Evolutionary conservation across 768 basidiomycete genomes (phyloP).

Genomic region (Leccinum boreale): DNA sequence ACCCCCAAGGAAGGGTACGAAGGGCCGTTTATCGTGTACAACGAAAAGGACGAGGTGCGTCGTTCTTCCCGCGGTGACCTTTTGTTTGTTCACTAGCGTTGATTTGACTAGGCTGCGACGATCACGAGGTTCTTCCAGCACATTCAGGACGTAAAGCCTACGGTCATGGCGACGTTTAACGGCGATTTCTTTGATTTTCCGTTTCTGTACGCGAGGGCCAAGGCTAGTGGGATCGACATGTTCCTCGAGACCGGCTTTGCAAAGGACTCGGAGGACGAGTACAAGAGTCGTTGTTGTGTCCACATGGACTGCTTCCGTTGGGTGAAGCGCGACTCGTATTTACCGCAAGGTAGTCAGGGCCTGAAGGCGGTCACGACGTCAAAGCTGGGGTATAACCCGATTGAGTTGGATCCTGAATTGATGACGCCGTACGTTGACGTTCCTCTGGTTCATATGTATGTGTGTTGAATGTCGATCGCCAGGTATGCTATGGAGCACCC

Average conservation of each 20-base stretch:
- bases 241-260: constrained; percentile 91
- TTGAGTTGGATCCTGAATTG: constrained; percentile 95
- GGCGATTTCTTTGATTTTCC: constrained; percentile 99
- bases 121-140: constrained; percentile 91
- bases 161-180: constrained; percentile 98
- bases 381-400: constrained; percentile 95
- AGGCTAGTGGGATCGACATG: constrained; percentile 93
- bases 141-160: constrained; percentile 90
- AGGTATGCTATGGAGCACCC: constrained; percentile 98
- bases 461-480: background rate
- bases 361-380: constrained; percentile 96
- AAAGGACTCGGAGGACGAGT: constrained; percentile 91
- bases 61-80: background rate
- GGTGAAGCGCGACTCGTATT: constrained; percentile 98
- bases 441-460: background rate
- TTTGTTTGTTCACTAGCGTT: background rate
- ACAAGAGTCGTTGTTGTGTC: constrained; percentile 85
- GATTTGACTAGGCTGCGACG: constrained; percentile 57
- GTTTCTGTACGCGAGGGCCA: constrained; percentile 83
- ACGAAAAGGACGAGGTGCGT: constrained; percentile 86
- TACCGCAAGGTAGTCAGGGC: constrained; percentile 98
- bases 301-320: constrained; percentile 99
- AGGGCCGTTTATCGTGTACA: constrained; percentile 94
- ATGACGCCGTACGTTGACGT: constrained; percentile 87
- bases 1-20: constrained; percentile 98